These are phyloP conservation scores for Nakaseomyces delphensis DNA, from an alignment of 1,139 yeast genomes.

Conservation along the genomic window DNA sequence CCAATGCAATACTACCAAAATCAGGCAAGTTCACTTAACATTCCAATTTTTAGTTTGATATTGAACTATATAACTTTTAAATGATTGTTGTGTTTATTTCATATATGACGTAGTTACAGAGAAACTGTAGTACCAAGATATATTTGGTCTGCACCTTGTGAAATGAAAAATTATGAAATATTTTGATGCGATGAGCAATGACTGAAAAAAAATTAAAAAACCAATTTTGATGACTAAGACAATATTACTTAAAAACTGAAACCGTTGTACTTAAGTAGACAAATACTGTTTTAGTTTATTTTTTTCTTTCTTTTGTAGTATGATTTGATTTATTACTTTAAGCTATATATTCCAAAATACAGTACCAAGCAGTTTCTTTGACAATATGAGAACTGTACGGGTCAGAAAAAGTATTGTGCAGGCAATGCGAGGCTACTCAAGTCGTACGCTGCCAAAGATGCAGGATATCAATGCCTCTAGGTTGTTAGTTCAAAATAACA, in stretches of 20 bases:
- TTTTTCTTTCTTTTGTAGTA: too few species aligned
- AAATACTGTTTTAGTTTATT: too few species aligned
- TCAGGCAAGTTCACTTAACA: too few species aligned
- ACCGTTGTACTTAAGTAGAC: too few species aligned
- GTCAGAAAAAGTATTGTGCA: background rate
- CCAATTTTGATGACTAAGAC: background rate
- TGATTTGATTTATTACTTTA: too few species aligned
- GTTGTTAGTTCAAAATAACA: background rate
- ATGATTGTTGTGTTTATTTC: background rate
- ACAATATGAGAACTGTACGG: background rate
- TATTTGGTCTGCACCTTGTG: too few species aligned
- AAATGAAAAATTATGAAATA: too few species aligned
- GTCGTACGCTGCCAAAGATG: background rate
- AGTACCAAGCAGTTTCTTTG: too few species aligned
- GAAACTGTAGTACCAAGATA: too few species aligned
- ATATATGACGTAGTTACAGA: background rate
- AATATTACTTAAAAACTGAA: background rate
- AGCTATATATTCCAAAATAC: too few species aligned
- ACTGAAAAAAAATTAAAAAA: background rate
- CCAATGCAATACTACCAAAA: background rate
- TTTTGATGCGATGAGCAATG: background rate
- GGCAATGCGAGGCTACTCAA: background rate
- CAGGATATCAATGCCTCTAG: background rate
- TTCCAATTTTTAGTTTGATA: too few species aligned
- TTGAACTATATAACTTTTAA: too few species aligned